Base-by-base conservation (phyloP, 345 rosid species). In the Microcos paniculata region DNA sequence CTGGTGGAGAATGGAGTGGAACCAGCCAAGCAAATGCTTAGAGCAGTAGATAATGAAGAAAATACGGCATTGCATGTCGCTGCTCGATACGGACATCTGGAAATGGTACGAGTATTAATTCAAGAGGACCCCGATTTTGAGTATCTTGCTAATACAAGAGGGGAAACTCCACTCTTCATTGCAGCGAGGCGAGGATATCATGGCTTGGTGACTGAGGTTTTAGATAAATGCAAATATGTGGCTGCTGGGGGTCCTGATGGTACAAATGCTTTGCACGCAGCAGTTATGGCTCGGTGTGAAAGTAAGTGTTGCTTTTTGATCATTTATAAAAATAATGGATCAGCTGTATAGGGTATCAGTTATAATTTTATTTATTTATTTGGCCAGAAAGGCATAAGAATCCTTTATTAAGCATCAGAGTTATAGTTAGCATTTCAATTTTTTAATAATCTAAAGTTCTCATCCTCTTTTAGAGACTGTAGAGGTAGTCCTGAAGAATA, bases 151-250 rank as follows among this genome's bases (percentile, higher is more conserved):
- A 78, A 78, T 21, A 4, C 35, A n/a, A n/a, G 12, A n/a, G 16
- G 64, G 0, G 73, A 78, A 49, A 56, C 80, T 30, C 80, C 80
- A 3, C 76, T 72, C 24, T 72, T 63, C 61, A 31, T 78, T 4
- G 80, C 80, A 28, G 38, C 61, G 8, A 71, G 48, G n/a, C n/a
- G 18, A 13, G 67, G 40, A 30, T 8, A 0, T 15, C 0, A 2
- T 1, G 0, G 24, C 2, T 16, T 46, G 16, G 76, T 33, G 4
- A 4, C 2, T 0, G 13, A 19, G 30, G 42, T 78, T 0, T 45
- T 78, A 12, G 12, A 45, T 26, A 40, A 16, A 14, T 65, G 23
- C 26, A 3, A 14, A 0, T 18, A 43, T 2, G 23, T 21, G 2
- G 45, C 40, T 4, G 18, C 24, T 26, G 33, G 1, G 3, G 62